Evolutionary conservation across 176 grass and related monocot genomes (phyloP).

Genomic region (Zea luxurians): DNA sequence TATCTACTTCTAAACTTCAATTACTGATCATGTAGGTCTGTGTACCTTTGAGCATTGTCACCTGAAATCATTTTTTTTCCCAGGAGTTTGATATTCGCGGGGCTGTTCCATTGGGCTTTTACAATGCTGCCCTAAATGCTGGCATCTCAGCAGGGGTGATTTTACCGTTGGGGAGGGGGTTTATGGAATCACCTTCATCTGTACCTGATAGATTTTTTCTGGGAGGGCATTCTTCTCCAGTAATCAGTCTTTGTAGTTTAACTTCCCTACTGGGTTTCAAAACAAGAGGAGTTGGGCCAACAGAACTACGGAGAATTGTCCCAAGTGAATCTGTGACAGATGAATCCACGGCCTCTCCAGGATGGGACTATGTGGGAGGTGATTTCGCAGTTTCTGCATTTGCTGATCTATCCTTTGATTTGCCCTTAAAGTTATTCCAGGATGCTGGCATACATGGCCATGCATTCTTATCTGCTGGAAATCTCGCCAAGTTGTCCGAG

Average conservation of each 20-base stretch:
- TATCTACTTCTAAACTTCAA: neutral
- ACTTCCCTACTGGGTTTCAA: constrained; percentile 61
- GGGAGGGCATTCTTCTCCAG: constrained; percentile 59
- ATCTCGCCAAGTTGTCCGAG: constrained; percentile 57
- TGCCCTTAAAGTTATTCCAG: constrained; percentile 61
- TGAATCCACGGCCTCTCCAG: constrained; percentile 35
- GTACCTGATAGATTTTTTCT: constrained; percentile 68
- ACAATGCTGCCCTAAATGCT: constrained; percentile 67
- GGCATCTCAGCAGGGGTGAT: constrained; percentile 65
- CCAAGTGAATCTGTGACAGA: constrained; percentile 31
- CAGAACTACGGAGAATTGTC: constrained; percentile 49
- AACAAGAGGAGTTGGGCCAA: constrained; percentile 67
- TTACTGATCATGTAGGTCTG: neutral
- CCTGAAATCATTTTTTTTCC: constrained; percentile 2
- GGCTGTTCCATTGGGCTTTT: constrained; percentile 67
- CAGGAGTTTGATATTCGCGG: constrained; percentile 76
- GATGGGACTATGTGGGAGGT: constrained; percentile 56
- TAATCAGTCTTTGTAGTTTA: constrained; percentile 55
- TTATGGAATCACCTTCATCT: constrained; percentile 56
- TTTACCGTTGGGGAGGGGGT: constrained; percentile 57
- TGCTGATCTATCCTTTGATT: constrained; percentile 82
- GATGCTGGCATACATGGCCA: constrained; percentile 77
- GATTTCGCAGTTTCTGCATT: constrained; percentile 64
- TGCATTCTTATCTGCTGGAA: constrained; percentile 63
- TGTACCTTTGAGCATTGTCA: neutral